Percentiles rank a stretch among this genome's conserved stretches.
phyloP scores from a whole-genome alignment of 2,329 filamentous ascomycete genomes.

The Penicillium sp. region DNA sequence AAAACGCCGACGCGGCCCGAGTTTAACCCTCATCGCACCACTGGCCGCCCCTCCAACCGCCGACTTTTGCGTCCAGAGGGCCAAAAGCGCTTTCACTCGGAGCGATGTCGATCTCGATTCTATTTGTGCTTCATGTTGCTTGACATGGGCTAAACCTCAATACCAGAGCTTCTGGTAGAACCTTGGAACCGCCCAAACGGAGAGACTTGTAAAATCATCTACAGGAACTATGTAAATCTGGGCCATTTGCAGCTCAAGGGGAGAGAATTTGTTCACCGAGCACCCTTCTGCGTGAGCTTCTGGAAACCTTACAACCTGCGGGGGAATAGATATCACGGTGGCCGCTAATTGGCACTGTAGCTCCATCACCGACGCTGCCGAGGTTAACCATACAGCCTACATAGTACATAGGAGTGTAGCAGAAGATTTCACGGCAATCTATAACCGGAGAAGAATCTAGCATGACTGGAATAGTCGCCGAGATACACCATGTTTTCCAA shows the following conservation, averaged over 20 bases:
- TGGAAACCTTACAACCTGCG: no score
- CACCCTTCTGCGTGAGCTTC: no score
- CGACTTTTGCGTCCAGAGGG: not conserved
- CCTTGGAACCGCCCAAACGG: no score
- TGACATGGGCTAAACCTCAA: no score
- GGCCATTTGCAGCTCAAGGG: no score
- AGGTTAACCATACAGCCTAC: slow-evolving; percentile 30
- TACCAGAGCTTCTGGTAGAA: no score
- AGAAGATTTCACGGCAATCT: not conserved
- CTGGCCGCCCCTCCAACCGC: slow-evolving; percentile 1
- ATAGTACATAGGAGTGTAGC: not conserved
- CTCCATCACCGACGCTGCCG: slow-evolving; percentile 32
- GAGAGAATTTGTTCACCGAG: no score
- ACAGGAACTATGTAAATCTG: no score
- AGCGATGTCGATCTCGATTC: not conserved
- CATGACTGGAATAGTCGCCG: not conserved
- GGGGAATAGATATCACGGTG: not conserved
- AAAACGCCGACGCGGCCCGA: slow-evolving; percentile 38
- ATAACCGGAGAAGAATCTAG: not conserved
- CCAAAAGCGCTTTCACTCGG: slow-evolving; percentile 4
- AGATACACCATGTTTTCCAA: no score
- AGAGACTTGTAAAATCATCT: no score
- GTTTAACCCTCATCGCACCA: slow-evolving; percentile 24
- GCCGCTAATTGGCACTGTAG: not conserved
- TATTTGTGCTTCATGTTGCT: no score